These are phyloP conservation scores for Luvunga scandens DNA, from an alignment of 345 rosid species.

Conservation along the genomic window DNA sequence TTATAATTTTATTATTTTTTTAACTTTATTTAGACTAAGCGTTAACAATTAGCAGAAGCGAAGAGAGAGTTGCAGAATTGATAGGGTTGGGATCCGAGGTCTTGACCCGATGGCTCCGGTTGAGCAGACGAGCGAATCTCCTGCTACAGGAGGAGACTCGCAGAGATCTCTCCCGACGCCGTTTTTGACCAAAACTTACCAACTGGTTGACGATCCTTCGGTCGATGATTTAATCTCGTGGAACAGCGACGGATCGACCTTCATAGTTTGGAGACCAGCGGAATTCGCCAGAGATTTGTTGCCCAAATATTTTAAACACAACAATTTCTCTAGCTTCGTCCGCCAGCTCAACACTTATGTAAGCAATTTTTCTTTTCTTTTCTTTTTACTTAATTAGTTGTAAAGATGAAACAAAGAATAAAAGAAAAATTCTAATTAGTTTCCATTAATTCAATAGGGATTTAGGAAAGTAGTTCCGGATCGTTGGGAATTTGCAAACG, in stretches of 20 bases:
- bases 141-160: conserved; percentile 48
- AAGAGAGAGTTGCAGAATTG: conserved; percentile 4
- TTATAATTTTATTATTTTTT: background rate
- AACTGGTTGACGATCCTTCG: conserved; percentile 76
- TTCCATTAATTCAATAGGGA: conserved; percentile 42
- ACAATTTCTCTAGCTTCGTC: conserved; percentile 92
- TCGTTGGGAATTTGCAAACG: conserved; percentile 94
- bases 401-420: no score
- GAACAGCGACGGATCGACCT: conserved; percentile 87
- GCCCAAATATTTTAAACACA: conserved; percentile 91
- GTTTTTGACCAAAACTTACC: conserved; percentile 80
- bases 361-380: conserved; percentile 18
- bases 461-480: conserved; percentile 92
- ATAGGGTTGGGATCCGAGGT: conserved; percentile 34
- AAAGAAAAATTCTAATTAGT: background rate
- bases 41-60: background rate
- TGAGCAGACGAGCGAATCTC: conserved; percentile 64
- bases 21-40: conserved; percentile 11
- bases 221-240: conserved; percentile 78
- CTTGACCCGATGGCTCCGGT: conserved; percentile 48
- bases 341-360: conserved; percentile 98
- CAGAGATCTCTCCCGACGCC: conserved; percentile 91
- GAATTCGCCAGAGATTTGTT: conserved; percentile 93
- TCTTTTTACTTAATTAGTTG: background rate
- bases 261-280: conserved; percentile 92